These are phyloP conservation scores for Stephania cephalantha DNA, from an alignment of 164 flowering plant species.

Conservation along the genomic window DNA sequence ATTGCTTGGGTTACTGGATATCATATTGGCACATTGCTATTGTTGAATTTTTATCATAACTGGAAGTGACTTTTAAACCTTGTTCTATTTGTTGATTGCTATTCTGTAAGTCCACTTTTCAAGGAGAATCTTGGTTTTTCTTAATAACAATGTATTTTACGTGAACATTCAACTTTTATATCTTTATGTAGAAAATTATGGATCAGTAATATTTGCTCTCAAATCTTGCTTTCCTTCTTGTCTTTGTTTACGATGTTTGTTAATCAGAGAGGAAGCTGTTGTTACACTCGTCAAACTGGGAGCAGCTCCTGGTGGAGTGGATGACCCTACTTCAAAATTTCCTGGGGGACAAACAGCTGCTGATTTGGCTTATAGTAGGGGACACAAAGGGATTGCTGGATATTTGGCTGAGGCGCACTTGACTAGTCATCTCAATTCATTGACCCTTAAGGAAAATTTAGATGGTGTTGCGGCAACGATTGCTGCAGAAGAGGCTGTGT, in stretches of 20 bases:
- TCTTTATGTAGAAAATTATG: neutral
- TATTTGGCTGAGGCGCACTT: conserved; percentile 67
- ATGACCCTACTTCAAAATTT: conserved; percentile 57
- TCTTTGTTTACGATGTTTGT: neutral
- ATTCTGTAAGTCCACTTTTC: neutral
- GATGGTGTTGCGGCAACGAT: conserved; percentile 27
- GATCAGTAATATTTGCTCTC: neutral
- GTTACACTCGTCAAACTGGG: conserved; percentile 44
- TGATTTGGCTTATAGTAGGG: conserved; percentile 63
- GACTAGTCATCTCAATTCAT: conserved; percentile 33
- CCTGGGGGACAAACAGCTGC: conserved; percentile 73
- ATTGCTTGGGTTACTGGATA: too few relatives aligned
- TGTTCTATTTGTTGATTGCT: neutral
- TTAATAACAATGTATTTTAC: neutral
- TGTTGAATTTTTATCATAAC: too few relatives aligned
- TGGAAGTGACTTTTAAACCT: too few relatives aligned
- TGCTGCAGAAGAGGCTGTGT: conserved; percentile 34
- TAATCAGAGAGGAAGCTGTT: conserved; percentile 55
- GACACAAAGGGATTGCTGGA: conserved; percentile 77
- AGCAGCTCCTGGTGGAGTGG: conserved; percentile 55
- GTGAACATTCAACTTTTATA: neutral
- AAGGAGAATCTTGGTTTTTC: neutral
- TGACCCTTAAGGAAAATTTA: conserved; percentile 26
- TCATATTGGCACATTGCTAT: too few relatives aligned
- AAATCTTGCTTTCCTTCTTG: neutral